phyloP scores from a whole-genome alignment of 345 rosid genomes.

The Brassica juncea region DNA sequence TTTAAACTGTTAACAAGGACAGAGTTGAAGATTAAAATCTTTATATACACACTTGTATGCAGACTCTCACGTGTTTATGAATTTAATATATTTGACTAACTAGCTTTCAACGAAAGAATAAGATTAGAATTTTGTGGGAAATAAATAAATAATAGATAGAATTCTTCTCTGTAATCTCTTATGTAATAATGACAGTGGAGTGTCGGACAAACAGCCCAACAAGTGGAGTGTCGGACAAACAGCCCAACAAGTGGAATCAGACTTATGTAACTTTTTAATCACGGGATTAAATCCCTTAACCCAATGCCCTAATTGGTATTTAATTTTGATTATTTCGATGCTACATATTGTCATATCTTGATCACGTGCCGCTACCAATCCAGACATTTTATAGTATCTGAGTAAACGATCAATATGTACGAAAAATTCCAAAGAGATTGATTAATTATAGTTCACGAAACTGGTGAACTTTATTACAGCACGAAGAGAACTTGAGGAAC shows the following conservation, averaged over 20 bases:
- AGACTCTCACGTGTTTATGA: conserved; percentile 21
- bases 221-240: conserved; percentile 23
- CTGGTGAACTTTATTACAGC: conserved; percentile 12
- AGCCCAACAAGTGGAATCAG: conserved; percentile 25
- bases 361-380: conserved; percentile 33
- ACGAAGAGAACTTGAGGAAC: conserved; percentile 21
- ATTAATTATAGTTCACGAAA: conserved; percentile 14
- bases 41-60: background rate
- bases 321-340: conserved; percentile 22
- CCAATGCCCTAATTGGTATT: conserved; percentile 28
- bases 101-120: conserved; percentile 5
- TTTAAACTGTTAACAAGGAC: background rate
- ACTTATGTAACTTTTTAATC: conserved; percentile 29
- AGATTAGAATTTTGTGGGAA: background rate
- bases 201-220: conserved; percentile 28
- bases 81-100: conserved; percentile 24
- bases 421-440: background rate
- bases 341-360: conserved; percentile 23
- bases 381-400: background rate
- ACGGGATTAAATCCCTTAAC: conserved; percentile 37
- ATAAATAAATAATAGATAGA: background rate
- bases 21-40: background rate
- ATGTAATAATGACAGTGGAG: conserved; percentile 7
- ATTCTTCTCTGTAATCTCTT: background rate
- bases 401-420: background rate